Conservation (phyloP, 768 basidiomycete species). For the Lactarius evosmus region DNA sequence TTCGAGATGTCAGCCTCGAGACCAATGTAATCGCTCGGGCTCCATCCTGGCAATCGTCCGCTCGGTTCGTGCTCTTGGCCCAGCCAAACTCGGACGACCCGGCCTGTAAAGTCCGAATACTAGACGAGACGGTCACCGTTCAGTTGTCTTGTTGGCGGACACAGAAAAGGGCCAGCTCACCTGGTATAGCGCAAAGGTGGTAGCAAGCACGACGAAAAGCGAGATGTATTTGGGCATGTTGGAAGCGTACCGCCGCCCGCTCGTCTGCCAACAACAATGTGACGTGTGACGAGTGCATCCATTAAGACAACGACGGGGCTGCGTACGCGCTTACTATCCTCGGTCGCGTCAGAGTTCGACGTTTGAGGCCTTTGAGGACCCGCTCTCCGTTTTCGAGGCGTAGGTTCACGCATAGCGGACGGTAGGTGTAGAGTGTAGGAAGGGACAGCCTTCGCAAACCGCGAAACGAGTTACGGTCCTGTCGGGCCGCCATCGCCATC, state of each 20-base stretch:
- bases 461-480: too few species aligned
- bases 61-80: background rate
- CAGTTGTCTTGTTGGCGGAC: background rate
- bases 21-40: slow-evolving; percentile 24
- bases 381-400: slow-evolving; percentile 10
- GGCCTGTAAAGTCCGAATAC: slow-evolving; percentile 11
- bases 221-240: background rate
- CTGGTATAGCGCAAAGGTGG: slow-evolving; percentile 16
- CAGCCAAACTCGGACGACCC: slow-evolving; percentile 13
- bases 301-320: background rate
- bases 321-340: slow-evolving; percentile 10
- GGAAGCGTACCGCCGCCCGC: background rate
- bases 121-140: background rate
- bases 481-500: background rate
- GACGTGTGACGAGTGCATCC: background rate
- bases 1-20: slow-evolving; percentile 57
- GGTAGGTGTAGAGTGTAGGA: background rate
- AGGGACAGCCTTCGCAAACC: too few species aligned
- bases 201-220: slow-evolving; percentile 6
- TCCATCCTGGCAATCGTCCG: slow-evolving; percentile 28
- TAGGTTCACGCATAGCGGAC: slow-evolving; percentile 3
- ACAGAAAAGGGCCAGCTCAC: background rate
- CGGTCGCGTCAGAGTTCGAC: background rate
- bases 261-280: background rate
- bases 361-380: background rate